These are phyloP conservation scores for Murraya paniculata DNA, from an alignment of 345 rosid species.

Conservation along the genomic window DNA sequence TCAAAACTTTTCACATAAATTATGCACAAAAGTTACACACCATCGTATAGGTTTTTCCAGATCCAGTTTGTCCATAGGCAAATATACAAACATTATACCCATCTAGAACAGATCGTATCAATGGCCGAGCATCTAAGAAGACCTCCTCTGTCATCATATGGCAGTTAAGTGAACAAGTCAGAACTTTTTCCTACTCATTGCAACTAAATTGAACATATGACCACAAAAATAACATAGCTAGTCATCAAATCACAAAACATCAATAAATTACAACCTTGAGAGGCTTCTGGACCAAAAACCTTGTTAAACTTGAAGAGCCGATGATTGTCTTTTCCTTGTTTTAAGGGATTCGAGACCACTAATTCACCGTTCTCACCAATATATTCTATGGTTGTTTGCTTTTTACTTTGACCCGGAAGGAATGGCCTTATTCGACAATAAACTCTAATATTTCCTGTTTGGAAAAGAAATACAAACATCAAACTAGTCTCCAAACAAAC, in stretches of 20 bases:
- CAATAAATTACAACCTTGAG: slow-evolving; percentile 60
- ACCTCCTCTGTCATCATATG: slow-evolving; percentile 67
- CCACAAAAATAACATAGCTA: slow-evolving; percentile 4
- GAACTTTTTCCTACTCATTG: not conserved
- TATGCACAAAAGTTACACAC: slow-evolving; percentile 31
- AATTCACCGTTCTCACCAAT: slow-evolving; percentile 91
- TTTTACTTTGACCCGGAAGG: slow-evolving; percentile 76
- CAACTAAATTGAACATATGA: slow-evolving; percentile 4
- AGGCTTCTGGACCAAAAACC: slow-evolving; percentile 75
- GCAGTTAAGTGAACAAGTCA: not conserved
- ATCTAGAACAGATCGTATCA: slow-evolving; percentile 92
- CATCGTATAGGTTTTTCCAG: slow-evolving; percentile 99
- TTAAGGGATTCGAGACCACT: slow-evolving; percentile 76
- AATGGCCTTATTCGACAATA: slow-evolving; percentile 96
- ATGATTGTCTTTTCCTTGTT: slow-evolving; percentile 75
- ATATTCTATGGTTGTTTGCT: slow-evolving; percentile 69
- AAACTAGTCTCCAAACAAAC: slow-evolving; percentile 15
- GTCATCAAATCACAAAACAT: not conserved
- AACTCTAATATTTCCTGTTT: slow-evolving; percentile 88
- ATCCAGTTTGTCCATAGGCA: slow-evolving; percentile 99
- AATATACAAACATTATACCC: slow-evolving; percentile 96
- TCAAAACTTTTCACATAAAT: slow-evolving; percentile 8
- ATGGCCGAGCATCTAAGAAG: slow-evolving; percentile 81
- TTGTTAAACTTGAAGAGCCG: slow-evolving; percentile 87
- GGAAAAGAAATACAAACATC: slow-evolving; percentile 18